Evolutionary conservation across 2,329 filamentous ascomycete species (phyloP).

Genomic region (Colletotrichum sp.): DNA sequence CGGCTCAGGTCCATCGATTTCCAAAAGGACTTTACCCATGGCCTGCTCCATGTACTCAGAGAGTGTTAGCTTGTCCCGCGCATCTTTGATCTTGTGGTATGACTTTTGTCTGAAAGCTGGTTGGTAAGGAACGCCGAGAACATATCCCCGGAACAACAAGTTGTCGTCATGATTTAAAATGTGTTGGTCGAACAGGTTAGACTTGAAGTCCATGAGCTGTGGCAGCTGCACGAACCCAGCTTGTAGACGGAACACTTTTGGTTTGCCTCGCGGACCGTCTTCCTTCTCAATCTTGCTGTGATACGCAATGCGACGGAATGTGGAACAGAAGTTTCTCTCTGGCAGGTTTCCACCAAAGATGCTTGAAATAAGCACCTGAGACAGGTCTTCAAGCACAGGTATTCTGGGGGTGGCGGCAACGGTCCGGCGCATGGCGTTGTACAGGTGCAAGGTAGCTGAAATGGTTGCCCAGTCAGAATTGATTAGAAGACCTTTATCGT

Average conservation of each 20-base stretch:
- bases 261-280: not conserved
- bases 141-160: not conserved
- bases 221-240: not conserved
- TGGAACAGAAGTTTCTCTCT: not conserved
- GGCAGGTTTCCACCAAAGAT: not conserved
- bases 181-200: not conserved
- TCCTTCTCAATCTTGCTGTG: not conserved
- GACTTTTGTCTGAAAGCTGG: not conserved
- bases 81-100: not conserved
- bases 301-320: not conserved
- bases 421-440: not conserved
- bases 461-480: not conserved
- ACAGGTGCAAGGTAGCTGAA: not conserved
- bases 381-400: not conserved
- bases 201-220: not conserved
- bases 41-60: not conserved
- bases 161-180: not conserved
- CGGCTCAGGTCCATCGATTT: not conserved
- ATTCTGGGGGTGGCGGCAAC: not conserved
- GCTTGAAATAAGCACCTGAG: rapidly evolving
- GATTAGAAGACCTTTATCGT: too few species aligned
- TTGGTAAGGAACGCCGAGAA: not conserved
- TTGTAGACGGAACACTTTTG: not conserved
- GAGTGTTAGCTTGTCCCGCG: rapidly evolving
- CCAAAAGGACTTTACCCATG: not conserved